Percentiles rank a stretch among this genome's conserved stretches.
Evolutionary conservation across 1,284 basidiomycete genomes (phyloP).

Genomic region (Cerioporus squamosus): DNA sequence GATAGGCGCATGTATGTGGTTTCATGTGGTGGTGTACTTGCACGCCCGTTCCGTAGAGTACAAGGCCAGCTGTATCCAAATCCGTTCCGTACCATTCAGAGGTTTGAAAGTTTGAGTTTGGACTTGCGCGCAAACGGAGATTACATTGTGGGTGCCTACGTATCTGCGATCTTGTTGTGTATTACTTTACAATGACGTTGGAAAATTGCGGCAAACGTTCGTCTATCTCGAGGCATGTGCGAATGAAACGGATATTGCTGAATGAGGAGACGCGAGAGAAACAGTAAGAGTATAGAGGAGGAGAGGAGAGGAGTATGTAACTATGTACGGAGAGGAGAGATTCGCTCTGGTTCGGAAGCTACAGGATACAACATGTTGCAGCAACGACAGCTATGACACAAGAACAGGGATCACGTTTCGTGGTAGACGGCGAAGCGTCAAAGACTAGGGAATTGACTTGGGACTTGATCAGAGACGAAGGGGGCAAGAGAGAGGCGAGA

Average conservation of each 20-base stretch:
- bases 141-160: slow-evolving; percentile 4
- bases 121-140: neutral
- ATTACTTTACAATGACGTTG: slow-evolving; percentile 13
- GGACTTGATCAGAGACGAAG: no score
- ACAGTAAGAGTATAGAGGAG: neutral
- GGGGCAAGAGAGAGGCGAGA: no score
- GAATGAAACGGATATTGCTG: no score
- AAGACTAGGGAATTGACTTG: no score
- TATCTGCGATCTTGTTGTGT: neutral
- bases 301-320: neutral
- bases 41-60: neutral
- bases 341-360: slow-evolving; percentile 16
- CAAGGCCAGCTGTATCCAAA: neutral
- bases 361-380: slow-evolving; percentile 31
- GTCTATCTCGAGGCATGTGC: no score
- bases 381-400: slow-evolving; percentile 26
- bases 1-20: no score
- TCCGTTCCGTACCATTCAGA: neutral
- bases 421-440: no score
- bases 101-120: no score
- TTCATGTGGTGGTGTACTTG: no score
- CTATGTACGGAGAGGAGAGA: neutral
- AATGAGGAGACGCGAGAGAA: no score
- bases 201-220: neutral
- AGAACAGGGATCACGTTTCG: no score